Percentiles rank a stretch among this genome's conserved stretches.
phyloP scores from a whole-genome alignment of 495 filamentous ascomycete genomes.

The Talaromyces adpressus region DNA sequence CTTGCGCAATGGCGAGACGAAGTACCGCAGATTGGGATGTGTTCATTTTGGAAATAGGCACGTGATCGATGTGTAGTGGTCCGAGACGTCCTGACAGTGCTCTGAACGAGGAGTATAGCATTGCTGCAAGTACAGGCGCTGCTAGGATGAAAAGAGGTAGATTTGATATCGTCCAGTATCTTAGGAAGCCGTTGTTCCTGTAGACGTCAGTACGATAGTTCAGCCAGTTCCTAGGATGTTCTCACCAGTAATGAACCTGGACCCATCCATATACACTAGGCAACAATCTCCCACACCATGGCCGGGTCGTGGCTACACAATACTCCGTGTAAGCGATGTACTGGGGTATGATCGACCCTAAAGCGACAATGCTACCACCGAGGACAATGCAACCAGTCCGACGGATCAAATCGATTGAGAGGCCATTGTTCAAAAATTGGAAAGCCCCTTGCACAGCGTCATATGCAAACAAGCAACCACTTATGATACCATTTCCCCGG shows the following conservation, averaged over 20 bases:
- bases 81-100: slow-evolving; percentile 23
- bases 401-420: slow-evolving; percentile 20
- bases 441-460: slow-evolving; percentile 39
- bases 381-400: slow-evolving; percentile 49
- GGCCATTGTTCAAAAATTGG: slow-evolving; percentile 22
- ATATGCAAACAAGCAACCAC: slow-evolving; percentile 63
- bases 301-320: slow-evolving; percentile 49
- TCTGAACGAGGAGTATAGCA: slow-evolving; percentile 55
- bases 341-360: slow-evolving; percentile 67
- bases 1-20: slow-evolving; percentile 59
- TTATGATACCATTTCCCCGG: slow-evolving; percentile 82
- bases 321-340: slow-evolving; percentile 64
- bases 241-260: slow-evolving; percentile 83
- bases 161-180: slow-evolving; percentile 86
- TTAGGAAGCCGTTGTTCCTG: slow-evolving; percentile 81
- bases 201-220: neutral
- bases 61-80: slow-evolving; percentile 13
- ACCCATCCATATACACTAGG: slow-evolving; percentile 92
- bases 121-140: slow-evolving; percentile 64
- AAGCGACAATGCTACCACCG: slow-evolving; percentile 58
- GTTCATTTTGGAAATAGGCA: slow-evolving; percentile 8
- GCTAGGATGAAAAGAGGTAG: slow-evolving; percentile 83
- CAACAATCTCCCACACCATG: slow-evolving; percentile 64
- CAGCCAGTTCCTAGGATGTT: neutral
- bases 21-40: slow-evolving; percentile 41